Conservation (phyloP, 768 basidiomycete species). For the Podaxis pistillaris region DNA sequence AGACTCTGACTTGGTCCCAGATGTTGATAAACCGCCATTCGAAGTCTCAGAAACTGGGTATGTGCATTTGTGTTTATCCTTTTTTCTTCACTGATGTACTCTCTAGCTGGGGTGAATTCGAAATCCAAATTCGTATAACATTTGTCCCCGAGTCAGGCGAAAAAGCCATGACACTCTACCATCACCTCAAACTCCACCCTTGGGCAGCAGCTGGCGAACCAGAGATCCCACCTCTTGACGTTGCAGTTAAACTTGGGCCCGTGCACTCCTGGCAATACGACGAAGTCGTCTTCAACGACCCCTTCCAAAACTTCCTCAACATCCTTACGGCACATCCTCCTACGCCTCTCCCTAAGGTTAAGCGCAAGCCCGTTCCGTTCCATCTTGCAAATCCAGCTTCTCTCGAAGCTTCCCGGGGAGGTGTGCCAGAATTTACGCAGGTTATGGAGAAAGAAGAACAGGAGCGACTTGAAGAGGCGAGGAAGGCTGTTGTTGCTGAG, state of each 20-base stretch:
- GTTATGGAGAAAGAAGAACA: constrained; percentile 88
- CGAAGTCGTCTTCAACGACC: constrained; percentile 95
- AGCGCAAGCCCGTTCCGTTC: constrained; percentile 66
- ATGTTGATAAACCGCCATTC: constrained; percentile 90
- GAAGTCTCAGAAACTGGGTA: constrained; percentile 95
- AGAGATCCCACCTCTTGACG: constrained; percentile 65
- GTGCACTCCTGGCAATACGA: constrained; percentile 99
- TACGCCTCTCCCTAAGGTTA: constrained; percentile 69
- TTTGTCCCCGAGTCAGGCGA: constrained; percentile 90
- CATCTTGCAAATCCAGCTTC: constrained; percentile 62
- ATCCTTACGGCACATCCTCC: constrained; percentile 81
- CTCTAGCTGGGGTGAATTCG: constrained; percentile 97
- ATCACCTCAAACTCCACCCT: constrained; percentile 94
- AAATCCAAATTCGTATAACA: constrained; percentile 87
- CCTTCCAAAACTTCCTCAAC: constrained; percentile 82
- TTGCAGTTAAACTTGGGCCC: constrained; percentile 65
- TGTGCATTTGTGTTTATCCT: constrained; percentile 17
- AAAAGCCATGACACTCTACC: constrained; percentile 83
- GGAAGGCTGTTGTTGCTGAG: constrained; percentile 68
- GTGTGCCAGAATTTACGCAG: constrained; percentile 80
- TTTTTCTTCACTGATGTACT: not conserved
- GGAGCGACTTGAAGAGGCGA: constrained; percentile 74
- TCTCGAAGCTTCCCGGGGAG: constrained; percentile 63
- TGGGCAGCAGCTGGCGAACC: constrained; percentile 69
- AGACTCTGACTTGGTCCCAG: constrained; percentile 36